These are phyloP conservation scores for Auxenochlorella pyrenoidosa DNA, from an alignment of 139 green algal species.

Conservation along the genomic window DNA sequence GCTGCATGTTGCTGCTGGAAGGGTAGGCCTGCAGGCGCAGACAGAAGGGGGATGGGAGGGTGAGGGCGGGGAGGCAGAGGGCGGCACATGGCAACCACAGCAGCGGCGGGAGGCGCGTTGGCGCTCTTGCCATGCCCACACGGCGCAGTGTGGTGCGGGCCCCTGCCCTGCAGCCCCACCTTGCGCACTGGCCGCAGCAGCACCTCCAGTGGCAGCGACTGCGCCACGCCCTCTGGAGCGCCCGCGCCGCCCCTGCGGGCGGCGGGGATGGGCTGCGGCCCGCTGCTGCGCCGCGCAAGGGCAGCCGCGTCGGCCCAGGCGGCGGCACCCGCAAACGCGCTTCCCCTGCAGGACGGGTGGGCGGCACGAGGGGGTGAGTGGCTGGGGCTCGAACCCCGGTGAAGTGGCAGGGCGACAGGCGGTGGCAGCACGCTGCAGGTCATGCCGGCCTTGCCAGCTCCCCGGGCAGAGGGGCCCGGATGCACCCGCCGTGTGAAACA, in stretches of 20 bases:
- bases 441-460: no score
- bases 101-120: no score
- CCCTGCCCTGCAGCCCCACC: not conserved
- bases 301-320: not conserved
- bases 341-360: not conserved
- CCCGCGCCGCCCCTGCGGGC: not conserved
- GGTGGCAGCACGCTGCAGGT: not conserved
- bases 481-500: no score
- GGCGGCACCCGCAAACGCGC: not conserved
- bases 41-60: not conserved
- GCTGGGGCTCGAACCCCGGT: not conserved
- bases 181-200: constrained; percentile 34
- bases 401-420: not conserved
- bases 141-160: no score
- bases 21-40: constrained; percentile 20
- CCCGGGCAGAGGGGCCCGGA: no score
- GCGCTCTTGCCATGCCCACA: no score
- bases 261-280: constrained; percentile 20
- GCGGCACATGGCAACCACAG: not conserved
- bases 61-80: not conserved
- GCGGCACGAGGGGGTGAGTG: not conserved
- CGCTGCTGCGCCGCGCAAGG: not conserved
- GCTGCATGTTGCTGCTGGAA: constrained; percentile 9
- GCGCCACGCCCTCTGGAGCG: not conserved
- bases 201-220: constrained; percentile 6